Evolutionary conservation across 1,139 yeast genomes (phyloP), one percentile per base, ranked within the genome.

Genomic region (Suhomyces bribrorum): DNA sequence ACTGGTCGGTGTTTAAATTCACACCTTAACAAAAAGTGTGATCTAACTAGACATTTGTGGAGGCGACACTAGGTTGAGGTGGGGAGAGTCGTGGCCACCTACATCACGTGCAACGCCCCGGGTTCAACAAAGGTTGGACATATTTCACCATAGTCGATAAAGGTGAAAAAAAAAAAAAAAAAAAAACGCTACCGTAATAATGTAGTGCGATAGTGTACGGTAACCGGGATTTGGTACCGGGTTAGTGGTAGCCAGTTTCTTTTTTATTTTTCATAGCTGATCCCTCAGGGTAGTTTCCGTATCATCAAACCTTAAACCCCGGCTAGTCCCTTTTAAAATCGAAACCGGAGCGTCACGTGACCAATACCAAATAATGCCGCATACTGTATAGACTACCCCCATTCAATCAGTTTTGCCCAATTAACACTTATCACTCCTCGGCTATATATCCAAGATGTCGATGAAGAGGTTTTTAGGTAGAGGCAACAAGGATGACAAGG

Each of bases 391-490:
- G 23, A 20, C 11, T 8, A 8, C 8, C 3, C 6, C 11, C 8
- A 20, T n/a, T 8, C 11, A 20, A 7, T 9, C 4, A 20, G 23
- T 8, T 20, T 8, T 20, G 11, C 11, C 23, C 23, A 20, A 20
- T 20, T 8, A n/a, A 4, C 4, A 8, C 23, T 20, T 20, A 8
- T n/a, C 8, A 20, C 23, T n/a, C 8, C 8, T 8, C 11, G 4
- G 23, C 11, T 20, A 8, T 8, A 20, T 8, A 3, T 26, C 17
- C 30, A 28, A 29, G 23, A 39, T 39, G 40, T 36, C 45, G 23
- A 44, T 44, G 46, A 44, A 44, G 23, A 38, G 46, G 26, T 43
- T 43, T 22, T 41, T 45, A 20, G 26, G 31, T 14, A 36, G 42
- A 18, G 27, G 36, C 14, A 40, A 36, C 22, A 28, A 34, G 9